Conservation (phyloP, 1,284 basidiomycete genomes). For the Cryptococcus sp. region DNA sequence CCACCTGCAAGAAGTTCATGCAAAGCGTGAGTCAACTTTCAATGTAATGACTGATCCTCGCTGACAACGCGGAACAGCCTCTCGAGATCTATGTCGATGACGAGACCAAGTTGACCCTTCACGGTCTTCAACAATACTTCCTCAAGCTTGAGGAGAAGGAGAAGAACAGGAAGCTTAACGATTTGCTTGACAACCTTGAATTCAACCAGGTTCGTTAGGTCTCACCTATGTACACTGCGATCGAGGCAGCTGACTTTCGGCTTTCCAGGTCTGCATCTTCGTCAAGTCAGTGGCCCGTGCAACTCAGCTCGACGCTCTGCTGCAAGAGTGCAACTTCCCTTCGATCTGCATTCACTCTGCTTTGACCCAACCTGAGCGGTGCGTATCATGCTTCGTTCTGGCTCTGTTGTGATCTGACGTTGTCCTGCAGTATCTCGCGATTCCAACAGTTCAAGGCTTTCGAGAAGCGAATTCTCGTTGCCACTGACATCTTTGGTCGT, state of each 20-base stretch:
- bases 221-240: too few relatives aligned
- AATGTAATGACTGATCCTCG: conserved; percentile 3
- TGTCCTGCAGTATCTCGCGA: conserved; percentile 74
- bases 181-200: conserved; percentile 92
- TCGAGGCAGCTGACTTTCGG: conserved; percentile 1
- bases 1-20: conserved; percentile 99
- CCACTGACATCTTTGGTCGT: conserved; percentile 95
- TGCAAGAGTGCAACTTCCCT: conserved; percentile 98
- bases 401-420: background rate
- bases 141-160: conserved; percentile 91
- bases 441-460: conserved; percentile 99
- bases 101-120: conserved; percentile 97
- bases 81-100: conserved; percentile 99
- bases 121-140: conserved; percentile 98
- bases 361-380: conserved; percentile 93
- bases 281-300: conserved; percentile 97
- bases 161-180: conserved; percentile 98
- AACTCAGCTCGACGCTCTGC: conserved; percentile 91
- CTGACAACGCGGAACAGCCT: conserved; percentile 63
- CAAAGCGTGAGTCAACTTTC: conserved; percentile 72
- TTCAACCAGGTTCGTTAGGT: conserved; percentile 82
- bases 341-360: conserved; percentile 97
- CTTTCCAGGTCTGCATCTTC: conserved; percentile 89
- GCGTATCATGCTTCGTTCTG: conserved; percentile 41
- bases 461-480: conserved; percentile 98